Evolutionary conservation across 2,329 filamentous ascomycete species (phyloP).

Genomic region (Penicillium sp.): DNA sequence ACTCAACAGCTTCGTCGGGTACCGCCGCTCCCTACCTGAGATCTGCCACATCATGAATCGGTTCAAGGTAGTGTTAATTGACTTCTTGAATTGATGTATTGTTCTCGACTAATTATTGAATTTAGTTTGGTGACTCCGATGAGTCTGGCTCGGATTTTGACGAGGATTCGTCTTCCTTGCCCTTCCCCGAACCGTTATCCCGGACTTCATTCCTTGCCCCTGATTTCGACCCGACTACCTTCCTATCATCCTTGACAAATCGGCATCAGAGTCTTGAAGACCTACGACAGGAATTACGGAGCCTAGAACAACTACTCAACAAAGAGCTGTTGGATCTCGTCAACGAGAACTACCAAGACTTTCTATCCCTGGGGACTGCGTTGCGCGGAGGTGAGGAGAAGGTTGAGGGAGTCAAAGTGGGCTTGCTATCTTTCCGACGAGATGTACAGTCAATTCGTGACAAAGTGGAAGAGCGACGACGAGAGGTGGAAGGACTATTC

Average conservation of each 20-base stretch:
- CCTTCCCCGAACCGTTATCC: slow-evolving; percentile 82
- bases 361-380: slow-evolving; percentile 77
- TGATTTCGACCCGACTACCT: slow-evolving; percentile 75
- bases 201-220: slow-evolving; percentile 77
- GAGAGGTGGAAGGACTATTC: slow-evolving; percentile 63
- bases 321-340: slow-evolving; percentile 90
- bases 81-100: neutral
- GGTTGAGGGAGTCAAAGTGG: slow-evolving; percentile 85
- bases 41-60: slow-evolving; percentile 28
- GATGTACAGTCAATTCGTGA: slow-evolving; percentile 74
- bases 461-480: slow-evolving; percentile 62
- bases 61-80: slow-evolving; percentile 32
- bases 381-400: slow-evolving; percentile 85
- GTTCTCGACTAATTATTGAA: neutral
- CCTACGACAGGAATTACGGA: slow-evolving; percentile 78
- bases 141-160: slow-evolving; percentile 54
- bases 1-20: slow-evolving; percentile 5
- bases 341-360: slow-evolving; percentile 91
- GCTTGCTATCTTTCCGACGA: slow-evolving; percentile 78
- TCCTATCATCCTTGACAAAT: slow-evolving; percentile 78
- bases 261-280: slow-evolving; percentile 97
- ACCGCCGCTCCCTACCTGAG: neutral
- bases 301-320: slow-evolving; percentile 74
- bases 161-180: slow-evolving; percentile 65
- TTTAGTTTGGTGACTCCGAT: slow-evolving; percentile 46